Evolutionary conservation across 2,329 filamentous ascomycete species (phyloP).

Genomic region (Cytospora piceicola): DNA sequence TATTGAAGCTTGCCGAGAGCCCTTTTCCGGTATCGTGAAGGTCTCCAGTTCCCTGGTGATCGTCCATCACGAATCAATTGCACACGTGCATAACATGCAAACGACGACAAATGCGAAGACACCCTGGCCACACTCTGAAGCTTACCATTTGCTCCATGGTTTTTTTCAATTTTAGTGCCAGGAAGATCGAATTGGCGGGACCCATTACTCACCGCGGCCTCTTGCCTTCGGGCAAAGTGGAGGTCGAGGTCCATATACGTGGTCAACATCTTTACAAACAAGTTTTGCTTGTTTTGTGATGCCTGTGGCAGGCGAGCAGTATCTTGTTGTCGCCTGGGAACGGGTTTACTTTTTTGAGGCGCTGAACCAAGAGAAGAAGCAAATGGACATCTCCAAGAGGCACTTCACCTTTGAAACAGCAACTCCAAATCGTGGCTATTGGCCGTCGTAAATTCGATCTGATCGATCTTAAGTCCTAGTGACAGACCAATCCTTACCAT

Average conservation of each 20-base stretch:
- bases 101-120: slow-evolving; percentile 3
- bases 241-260: slow-evolving; percentile 71
- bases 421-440: neutral
- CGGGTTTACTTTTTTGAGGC: neutral
- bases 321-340: neutral
- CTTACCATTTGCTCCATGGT: slow-evolving; percentile 68
- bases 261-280: slow-evolving; percentile 57
- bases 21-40: slow-evolving; percentile 31
- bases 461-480: neutral
- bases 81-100: neutral
- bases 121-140: slow-evolving; percentile 82
- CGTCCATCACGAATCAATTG: slow-evolving; percentile 10
- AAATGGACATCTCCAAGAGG: neutral
- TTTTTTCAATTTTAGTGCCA: slow-evolving; percentile 83
- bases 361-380: neutral
- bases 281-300: neutral
- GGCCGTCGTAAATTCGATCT: neutral
- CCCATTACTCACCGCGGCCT: slow-evolving; percentile 73
- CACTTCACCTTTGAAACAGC: neutral
- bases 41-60: slow-evolving; percentile 28
- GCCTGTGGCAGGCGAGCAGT: neutral
- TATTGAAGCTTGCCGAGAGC: slow-evolving; percentile 42
- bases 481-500: neutral
- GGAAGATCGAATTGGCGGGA: slow-evolving; percentile 64
- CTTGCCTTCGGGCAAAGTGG: slow-evolving; percentile 54